Conservation (phyloP, 1,284 basidiomycete genomes). For the Takashimella tepidaria region DNA sequence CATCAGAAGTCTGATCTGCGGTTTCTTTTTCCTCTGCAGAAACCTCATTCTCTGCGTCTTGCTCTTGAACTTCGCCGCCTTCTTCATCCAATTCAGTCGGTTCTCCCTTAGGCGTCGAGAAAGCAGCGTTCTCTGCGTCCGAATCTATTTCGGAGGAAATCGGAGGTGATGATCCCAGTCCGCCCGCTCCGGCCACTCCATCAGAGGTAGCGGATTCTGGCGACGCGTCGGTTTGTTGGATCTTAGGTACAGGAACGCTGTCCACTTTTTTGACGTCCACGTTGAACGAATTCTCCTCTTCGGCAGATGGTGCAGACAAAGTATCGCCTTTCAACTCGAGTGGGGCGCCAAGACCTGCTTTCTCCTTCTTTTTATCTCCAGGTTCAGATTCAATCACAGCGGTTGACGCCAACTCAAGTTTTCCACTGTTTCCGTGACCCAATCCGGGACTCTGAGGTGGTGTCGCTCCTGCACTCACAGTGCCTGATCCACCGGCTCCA, state of each 20-base stretch:
- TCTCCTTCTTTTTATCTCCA: constrained; percentile 7
- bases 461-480: constrained; percentile 3
- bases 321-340: not conserved
- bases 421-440: constrained; percentile 4
- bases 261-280: not conserved
- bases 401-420: constrained; percentile 8
- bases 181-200: not conserved
- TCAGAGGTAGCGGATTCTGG: not conserved
- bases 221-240: not conserved
- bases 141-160: constrained; percentile 1
- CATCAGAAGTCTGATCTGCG: no score
- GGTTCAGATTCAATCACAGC: not conserved
- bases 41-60: constrained; percentile 1
- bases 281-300: not conserved
- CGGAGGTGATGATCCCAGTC: no score
- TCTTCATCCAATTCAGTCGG: constrained; percentile 1
- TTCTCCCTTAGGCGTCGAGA: constrained; percentile 9
- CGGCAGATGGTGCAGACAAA: not conserved
- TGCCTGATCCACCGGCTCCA: no score
- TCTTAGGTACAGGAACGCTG: not conserved
- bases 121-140: constrained; percentile 1
- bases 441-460: constrained; percentile 18
- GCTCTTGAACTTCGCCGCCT: not conserved
- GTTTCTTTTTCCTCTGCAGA: constrained; percentile 1
- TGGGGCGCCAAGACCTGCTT: constrained; percentile 9